These are phyloP conservation scores for Chytriomyces confervae DNA, from an alignment of 192 early-diverging fungal genomes.

Conservation along the genomic window DNA sequence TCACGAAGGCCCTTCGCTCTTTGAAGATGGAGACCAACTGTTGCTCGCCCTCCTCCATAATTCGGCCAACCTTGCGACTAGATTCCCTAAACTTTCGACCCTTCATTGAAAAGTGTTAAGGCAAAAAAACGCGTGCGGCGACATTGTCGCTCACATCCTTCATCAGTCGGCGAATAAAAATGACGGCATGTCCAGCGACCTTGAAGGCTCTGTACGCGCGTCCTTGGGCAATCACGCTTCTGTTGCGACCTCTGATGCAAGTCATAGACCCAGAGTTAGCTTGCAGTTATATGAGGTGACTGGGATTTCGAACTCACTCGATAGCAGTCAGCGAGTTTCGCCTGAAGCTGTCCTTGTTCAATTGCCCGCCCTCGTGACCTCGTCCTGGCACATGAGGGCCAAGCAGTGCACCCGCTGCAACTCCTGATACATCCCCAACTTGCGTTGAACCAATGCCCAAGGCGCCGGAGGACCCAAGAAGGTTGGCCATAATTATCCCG, in stretches of 20 bases:
- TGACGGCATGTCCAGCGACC: neutral
- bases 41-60: neutral
- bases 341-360: too few relatives aligned
- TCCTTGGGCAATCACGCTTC: neutral
- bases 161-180: neutral
- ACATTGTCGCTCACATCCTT: neutral
- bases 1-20: conserved; percentile 5
- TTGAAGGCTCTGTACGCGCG: neutral
- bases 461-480: neutral
- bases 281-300: too few relatives aligned
- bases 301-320: too few relatives aligned
- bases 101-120: neutral
- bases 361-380: too few relatives aligned
- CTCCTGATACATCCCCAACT: too few relatives aligned
- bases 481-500: conserved; percentile 27
- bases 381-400: too few relatives aligned
- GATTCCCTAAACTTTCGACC: neutral
- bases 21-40: conserved; percentile 13
- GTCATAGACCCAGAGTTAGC: neutral
- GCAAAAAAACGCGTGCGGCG: neutral
- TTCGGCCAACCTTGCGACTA: conserved; percentile 15
- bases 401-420: too few relatives aligned
- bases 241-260: neutral
- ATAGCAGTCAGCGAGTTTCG: too few relatives aligned
- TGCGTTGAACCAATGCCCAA: too few relatives aligned